A percentile compares a stretch with the other conserved stretches of the same genome.
Evolutionary conservation across 352 stramenopile species (phyloP).

Genomic region (Elongisporangium undulatum): DNA sequence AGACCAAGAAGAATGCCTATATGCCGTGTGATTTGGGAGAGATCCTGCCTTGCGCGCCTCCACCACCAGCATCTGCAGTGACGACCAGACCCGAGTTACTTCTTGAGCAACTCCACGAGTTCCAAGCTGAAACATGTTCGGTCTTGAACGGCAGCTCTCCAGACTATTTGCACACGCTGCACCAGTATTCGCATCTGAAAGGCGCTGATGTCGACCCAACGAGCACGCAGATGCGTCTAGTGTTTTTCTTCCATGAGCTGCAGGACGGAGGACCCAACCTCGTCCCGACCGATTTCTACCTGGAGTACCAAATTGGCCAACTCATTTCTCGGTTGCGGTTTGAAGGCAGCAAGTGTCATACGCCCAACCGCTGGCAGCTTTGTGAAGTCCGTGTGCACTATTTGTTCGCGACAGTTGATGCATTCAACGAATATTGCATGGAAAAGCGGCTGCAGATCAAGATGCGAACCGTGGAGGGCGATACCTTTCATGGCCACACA

Average conservation of each 20-base stretch:
- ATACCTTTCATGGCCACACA: slow-evolving; percentile 50
- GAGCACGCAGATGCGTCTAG: slow-evolving; percentile 52
- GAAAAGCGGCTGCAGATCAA: slow-evolving; percentile 68
- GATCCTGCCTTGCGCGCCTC: background rate
- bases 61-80: background rate
- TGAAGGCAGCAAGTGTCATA: slow-evolving; percentile 77
- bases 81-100: slow-evolving; percentile 1
- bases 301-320: slow-evolving; percentile 79
- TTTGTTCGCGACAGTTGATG: slow-evolving; percentile 54
- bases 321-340: slow-evolving; percentile 48
- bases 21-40: background rate
- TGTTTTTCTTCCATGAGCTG: slow-evolving; percentile 84
- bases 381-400: slow-evolving; percentile 74
- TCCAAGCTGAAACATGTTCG: slow-evolving; percentile 10
- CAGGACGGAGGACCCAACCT: slow-evolving; percentile 60
- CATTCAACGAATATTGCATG: slow-evolving; percentile 61
- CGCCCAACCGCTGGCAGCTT: slow-evolving; percentile 77
- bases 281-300: slow-evolving; percentile 58
- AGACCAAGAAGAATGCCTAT: background rate
- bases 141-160: slow-evolving; percentile 1
- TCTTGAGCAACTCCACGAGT: slow-evolving; percentile 7
- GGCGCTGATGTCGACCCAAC: slow-evolving; percentile 71
- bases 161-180: background rate
- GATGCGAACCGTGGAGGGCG: slow-evolving; percentile 31
- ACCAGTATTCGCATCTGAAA: slow-evolving; percentile 4